Evolutionary conservation across 768 basidiomycete genomes (phyloP).

Genomic region (Mycena floridula): DNA sequence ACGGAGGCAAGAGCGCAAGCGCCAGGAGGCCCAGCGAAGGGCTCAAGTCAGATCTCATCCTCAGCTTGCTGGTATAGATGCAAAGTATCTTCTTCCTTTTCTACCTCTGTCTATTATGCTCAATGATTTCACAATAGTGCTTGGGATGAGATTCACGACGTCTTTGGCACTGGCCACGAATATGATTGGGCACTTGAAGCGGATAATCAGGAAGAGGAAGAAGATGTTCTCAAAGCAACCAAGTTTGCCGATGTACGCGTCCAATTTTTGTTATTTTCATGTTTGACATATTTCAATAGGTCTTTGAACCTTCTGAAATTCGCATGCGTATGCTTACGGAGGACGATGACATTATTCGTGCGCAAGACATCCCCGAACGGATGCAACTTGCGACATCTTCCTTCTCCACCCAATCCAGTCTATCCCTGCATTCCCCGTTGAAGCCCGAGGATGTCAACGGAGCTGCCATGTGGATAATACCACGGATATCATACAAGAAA

Average conservation of each 20-base stretch:
- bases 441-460: conserved; percentile 69
- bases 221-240: conserved; percentile 61
- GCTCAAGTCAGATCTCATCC: conserved; percentile 60
- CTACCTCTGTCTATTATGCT: conserved; percentile 1
- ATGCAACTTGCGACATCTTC: conserved; percentile 90
- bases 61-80: conserved; percentile 75
- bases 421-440: conserved; percentile 57
- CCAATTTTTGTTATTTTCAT: too few species aligned
- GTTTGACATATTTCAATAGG: conserved; percentile 38
- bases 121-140: conserved; percentile 47
- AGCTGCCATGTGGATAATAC: conserved; percentile 86
- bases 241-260: conserved; percentile 86
- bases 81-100: conserved; percentile 49
- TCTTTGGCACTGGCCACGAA: conserved; percentile 94
- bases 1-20: conserved; percentile 55
- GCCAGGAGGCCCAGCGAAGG: conserved; percentile 60
- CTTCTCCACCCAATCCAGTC: conserved; percentile 57
- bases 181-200: conserved; percentile 92
- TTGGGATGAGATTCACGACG: conserved; percentile 93
- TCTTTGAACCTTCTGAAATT: conserved; percentile 98
- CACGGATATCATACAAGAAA: conserved; percentile 66
- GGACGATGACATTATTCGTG: conserved; percentile 89
- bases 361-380: conserved; percentile 88
- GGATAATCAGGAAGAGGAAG: conserved; percentile 56
- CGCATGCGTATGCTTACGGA: conserved; percentile 83